Evolutionary conservation across 148 eudicot species (phyloP), one percentile per base, ranked within the genome.

Genomic region (Arbutus unedo): DNA sequence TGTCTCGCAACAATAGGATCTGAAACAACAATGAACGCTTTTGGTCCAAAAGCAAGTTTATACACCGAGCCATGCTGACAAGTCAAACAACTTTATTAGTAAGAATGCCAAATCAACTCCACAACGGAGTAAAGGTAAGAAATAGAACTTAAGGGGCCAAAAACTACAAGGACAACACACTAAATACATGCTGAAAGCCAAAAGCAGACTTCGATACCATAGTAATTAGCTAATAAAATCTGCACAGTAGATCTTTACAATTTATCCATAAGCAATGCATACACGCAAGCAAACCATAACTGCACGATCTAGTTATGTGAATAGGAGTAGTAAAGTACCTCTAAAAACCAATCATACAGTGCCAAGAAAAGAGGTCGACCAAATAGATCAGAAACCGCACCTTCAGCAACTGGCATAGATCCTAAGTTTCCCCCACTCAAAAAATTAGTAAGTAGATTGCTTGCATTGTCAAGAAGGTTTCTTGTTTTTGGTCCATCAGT

Each of bases 11-110:
- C 99, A 57, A 93, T 87, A 82, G 99, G 99, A 86, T 97, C 99
- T 76, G 98, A 97, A 74, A 97, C 96, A 67, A 97, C 98, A 81
- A 94, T 92, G 87, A 97, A 97, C 73, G 99, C 98, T 87, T 97
- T 97, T 41, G 99, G 99, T 84, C 99, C 99, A 85, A 97, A 97
- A 78, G 98, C 99, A 90, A 97, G 98, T 88, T 93, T 97, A 86
- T 97, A 97, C 59, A 97, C 98, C 2, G 97, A 87, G 51, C 99
- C 99, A 91, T 97, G 96, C 99, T 97, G 97, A 77, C 85, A 80
- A 82, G 51, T 83, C 68, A 84, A 83, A 74, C 81, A 72, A 80
- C 21, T 72, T 76, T 59, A 64, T 9, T 23, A 64, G 18, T 76
- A 57, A 76, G 75, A 50, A 50, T 7, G 13, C 23, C 21, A 31